Percentiles rank a stretch among this genome's conserved stretches.
phyloP scores from a whole-genome alignment of 1,139 yeast genomes.

The Kurtzmaniella natalensis region DNA sequence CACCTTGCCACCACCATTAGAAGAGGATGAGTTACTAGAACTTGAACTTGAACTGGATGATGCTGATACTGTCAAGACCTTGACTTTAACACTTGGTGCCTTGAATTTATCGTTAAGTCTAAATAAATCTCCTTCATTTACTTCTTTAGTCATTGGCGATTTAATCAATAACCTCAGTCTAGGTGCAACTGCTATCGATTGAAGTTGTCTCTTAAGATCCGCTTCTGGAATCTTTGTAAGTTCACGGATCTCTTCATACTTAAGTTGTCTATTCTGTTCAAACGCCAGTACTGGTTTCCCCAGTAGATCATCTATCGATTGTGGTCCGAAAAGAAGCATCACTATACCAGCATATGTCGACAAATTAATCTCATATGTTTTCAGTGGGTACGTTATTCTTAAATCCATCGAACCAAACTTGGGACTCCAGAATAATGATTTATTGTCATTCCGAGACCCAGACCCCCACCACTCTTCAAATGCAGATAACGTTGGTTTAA shows the following conservation, averaged over 20 bases:
- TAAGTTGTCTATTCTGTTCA: constrained; percentile 33
- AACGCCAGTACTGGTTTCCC: constrained; percentile 35
- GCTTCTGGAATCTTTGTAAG: constrained; percentile 67
- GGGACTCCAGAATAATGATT: constrained; percentile 80
- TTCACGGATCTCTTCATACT: constrained; percentile 59
- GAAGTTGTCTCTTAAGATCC: constrained; percentile 74
- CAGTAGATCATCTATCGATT: constrained; percentile 43
- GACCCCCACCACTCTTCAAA: constrained; percentile 46
- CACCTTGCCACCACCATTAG: constrained; percentile 15
- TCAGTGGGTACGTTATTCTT: constrained; percentile 47
- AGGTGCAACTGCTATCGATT: constrained; percentile 84
- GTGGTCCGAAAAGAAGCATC: constrained; percentile 64
- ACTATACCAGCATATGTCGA: constrained; percentile 79
- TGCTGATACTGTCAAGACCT: constrained; percentile 66
- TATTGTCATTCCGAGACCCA: constrained; percentile 61
- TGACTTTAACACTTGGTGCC: constrained; percentile 67
- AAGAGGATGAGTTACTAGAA: background rate
- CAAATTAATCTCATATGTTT: constrained; percentile 75
- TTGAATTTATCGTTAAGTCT: constrained; percentile 67
- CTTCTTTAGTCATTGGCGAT: constrained; percentile 70
- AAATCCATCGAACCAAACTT: constrained; percentile 80
- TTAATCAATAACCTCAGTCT: constrained; percentile 69
- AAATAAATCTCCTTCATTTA: constrained; percentile 61
- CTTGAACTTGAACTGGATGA: constrained; percentile 11
- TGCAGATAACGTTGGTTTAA: constrained; percentile 32